phyloP scores from a whole-genome alignment of 1,284 basidiomycete species.

The Sporisorium graminicola region DNA sequence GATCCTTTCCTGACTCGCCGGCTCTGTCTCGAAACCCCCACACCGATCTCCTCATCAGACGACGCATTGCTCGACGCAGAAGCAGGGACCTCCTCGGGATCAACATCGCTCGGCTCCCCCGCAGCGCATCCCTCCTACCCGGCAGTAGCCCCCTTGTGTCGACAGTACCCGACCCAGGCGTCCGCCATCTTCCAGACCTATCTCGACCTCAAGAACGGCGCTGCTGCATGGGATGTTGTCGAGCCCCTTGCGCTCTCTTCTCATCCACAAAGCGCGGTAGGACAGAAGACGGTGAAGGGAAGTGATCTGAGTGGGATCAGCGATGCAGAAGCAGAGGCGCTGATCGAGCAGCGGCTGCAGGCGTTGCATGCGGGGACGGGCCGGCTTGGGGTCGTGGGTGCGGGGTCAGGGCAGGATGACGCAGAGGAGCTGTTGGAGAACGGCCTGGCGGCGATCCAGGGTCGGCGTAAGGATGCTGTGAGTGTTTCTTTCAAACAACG shows the following conservation, averaged over 20 bases:
- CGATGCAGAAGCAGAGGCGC: slow-evolving; percentile 24
- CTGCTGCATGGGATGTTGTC: slow-evolving; percentile 58
- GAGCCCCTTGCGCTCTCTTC: slow-evolving; percentile 23
- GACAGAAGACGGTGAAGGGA: background rate
- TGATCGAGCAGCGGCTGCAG: slow-evolving; percentile 9
- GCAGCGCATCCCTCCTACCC: slow-evolving; percentile 42
- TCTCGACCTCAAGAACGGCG: slow-evolving; percentile 65
- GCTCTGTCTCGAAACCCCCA: too few relatives aligned
- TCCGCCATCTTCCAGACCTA: slow-evolving; percentile 66
- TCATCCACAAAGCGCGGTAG: background rate
- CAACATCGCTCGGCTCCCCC: slow-evolving; percentile 11
- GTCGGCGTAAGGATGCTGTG: slow-evolving; percentile 42
- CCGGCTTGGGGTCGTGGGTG: slow-evolving; percentile 10
- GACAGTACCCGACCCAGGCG: slow-evolving; percentile 62
- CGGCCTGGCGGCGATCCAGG: slow-evolving; percentile 36
- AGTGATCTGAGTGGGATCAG: slow-evolving; percentile 19
- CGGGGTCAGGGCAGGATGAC: background rate
- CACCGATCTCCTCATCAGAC: slow-evolving; percentile 14
- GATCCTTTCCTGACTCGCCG: background rate
- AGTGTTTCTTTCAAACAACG: background rate
- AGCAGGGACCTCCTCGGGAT: slow-evolving; percentile 7
- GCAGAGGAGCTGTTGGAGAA: slow-evolving; percentile 5
- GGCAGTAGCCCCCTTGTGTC: slow-evolving; percentile 39
- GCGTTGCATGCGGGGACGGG: background rate
- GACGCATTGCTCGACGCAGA: slow-evolving; percentile 34